Conservation (phyloP, 768 basidiomycete species). For the Rhizopogon roseolus region DNA sequence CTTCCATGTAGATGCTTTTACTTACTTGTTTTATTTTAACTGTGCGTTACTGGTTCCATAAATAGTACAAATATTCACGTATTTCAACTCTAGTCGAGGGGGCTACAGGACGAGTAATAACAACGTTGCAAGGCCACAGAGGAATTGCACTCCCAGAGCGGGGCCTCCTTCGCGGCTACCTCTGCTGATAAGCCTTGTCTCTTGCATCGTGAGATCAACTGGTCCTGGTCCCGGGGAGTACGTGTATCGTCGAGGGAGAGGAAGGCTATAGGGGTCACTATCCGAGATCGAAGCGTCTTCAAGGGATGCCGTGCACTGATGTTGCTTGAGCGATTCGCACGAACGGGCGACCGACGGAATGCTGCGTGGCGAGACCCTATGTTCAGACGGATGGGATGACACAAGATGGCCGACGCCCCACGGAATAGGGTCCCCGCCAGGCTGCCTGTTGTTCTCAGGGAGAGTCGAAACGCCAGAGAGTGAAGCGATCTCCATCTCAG, state of each 20-base stretch:
- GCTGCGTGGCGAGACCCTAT: background rate
- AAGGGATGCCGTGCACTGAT: background rate
- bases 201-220: background rate
- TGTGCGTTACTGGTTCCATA: too few species aligned
- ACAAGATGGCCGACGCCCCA: slow-evolving; percentile 30
- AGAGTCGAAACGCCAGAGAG: slow-evolving; percentile 18
- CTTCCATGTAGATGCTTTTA: slow-evolving; percentile 2
- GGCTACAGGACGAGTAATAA: background rate
- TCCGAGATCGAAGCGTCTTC: background rate
- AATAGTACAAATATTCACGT: background rate
- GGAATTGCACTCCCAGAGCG: background rate
- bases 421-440: slow-evolving; percentile 30
- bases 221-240: background rate
- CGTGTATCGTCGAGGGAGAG: background rate
- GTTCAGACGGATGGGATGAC: background rate
- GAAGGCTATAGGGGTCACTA: background rate
- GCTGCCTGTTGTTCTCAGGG: slow-evolving; percentile 26
- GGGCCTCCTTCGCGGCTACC: background rate
- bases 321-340: background rate
- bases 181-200: background rate
- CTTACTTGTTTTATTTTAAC: slow-evolving; percentile 2
- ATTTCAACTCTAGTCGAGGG: background rate
- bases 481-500: slow-evolving; percentile 27
- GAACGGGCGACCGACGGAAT: background rate
- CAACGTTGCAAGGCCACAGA: background rate